These are phyloP conservation scores for Lizonia empirigonia DNA, from an alignment of 2,329 filamentous ascomycete species.

Conservation along the genomic window DNA sequence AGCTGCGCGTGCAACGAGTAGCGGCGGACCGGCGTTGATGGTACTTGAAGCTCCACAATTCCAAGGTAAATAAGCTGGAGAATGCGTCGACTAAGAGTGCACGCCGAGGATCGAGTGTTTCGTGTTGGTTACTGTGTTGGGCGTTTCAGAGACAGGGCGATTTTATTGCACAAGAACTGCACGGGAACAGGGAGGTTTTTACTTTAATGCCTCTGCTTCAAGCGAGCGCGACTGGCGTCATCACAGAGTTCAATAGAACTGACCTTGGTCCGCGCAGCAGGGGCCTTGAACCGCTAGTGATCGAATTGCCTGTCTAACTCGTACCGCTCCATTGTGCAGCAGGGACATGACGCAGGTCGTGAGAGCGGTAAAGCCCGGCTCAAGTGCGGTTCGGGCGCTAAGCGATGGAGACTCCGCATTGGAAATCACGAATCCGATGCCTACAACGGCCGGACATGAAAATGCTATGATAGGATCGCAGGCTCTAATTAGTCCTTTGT, in stretches of 20 bases:
- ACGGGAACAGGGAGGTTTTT: constrained; percentile 7
- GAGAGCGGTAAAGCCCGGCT: constrained; percentile 8
- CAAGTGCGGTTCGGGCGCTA: constrained; percentile 16
- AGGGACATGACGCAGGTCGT: constrained; percentile 15
- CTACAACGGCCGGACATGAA: constrained; percentile 4
- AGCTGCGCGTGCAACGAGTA: constrained; percentile 30
- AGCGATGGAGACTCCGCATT: constrained; percentile 12
- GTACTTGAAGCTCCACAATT: constrained; percentile 26
- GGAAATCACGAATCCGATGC: constrained; percentile 12
- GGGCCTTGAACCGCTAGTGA: constrained; percentile 12
- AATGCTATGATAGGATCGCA: constrained; percentile 5
- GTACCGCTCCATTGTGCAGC: constrained; percentile 14
- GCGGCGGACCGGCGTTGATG: constrained; percentile 33
- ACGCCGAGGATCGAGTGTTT: constrained; percentile 12
- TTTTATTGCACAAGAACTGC: constrained; percentile 1
- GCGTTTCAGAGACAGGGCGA: constrained; percentile 5
- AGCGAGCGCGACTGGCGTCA: constrained; percentile 12
- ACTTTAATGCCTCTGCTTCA: constrained; percentile 1
- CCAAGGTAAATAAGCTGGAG: constrained; percentile 30
- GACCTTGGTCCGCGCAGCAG: constrained; percentile 13
- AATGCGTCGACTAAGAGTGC: constrained; percentile 22
- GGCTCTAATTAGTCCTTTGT: neutral
- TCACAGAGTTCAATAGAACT: constrained; percentile 2
- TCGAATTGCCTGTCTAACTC: constrained; percentile 12
- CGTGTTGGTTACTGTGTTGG: constrained; percentile 11